These are phyloP conservation scores for Ilyonectria destructans DNA, from an alignment of 2,329 filamentous ascomycete genomes.

Conservation along the genomic window DNA sequence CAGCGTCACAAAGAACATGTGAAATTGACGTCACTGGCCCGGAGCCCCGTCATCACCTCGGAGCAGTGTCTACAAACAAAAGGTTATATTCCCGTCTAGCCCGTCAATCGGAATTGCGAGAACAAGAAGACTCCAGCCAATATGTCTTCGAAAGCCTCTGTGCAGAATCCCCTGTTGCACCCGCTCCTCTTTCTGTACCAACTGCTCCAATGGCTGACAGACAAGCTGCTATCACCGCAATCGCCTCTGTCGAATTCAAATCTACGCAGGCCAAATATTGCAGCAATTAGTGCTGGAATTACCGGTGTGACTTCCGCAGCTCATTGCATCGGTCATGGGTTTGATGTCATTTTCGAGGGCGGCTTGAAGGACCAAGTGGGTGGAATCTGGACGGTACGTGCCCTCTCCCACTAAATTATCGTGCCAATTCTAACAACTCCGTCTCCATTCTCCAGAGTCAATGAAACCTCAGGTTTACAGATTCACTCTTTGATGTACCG, in stretches of 20 bases:
- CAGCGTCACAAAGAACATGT: no score
- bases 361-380: slow-evolving; percentile 77
- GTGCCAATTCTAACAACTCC: slow-evolving; percentile 17
- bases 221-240: slow-evolving; percentile 77
- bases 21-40: no score
- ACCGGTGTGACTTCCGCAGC: slow-evolving; percentile 85
- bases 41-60: no score
- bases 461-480: slow-evolving; percentile 86
- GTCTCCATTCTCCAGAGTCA: slow-evolving; percentile 71
- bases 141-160: slow-evolving; percentile 53
- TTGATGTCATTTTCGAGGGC: slow-evolving; percentile 85
- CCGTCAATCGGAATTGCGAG: no score
- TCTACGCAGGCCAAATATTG: slow-evolving; percentile 76
- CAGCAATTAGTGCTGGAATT: slow-evolving; percentile 80
- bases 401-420: not conserved
- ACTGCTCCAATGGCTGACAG: slow-evolving; percentile 75
- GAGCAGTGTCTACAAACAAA: no score
- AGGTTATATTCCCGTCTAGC: no score
- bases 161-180: slow-evolving; percentile 63
- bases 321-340: slow-evolving; percentile 89
- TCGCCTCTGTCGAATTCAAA: slow-evolving; percentile 74
- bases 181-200: slow-evolving; percentile 76
- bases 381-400: slow-evolving; percentile 84
- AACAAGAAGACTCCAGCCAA: no score
- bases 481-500: slow-evolving; percentile 92